phyloP scores from a whole-genome alignment of 2,329 filamentous ascomycete species.

The Cladosporium sp. region DNA sequence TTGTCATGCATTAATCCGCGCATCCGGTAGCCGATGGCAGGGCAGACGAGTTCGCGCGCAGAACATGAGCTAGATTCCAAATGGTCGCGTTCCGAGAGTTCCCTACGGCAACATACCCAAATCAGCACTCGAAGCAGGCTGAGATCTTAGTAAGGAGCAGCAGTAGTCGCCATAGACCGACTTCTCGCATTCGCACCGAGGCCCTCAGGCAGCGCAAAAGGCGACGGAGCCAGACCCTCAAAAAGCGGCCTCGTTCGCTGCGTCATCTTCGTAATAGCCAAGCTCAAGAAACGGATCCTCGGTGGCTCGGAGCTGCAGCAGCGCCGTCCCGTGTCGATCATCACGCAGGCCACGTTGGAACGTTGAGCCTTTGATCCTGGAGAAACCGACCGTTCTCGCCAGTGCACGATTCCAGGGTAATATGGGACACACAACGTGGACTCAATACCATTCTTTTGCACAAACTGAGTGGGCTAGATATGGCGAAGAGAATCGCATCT shows the following conservation, averaged over 20 bases:
- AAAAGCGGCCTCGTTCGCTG: conserved; percentile 5
- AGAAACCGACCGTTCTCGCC: too few species aligned
- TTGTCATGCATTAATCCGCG: too few species aligned
- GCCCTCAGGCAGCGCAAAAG: background rate
- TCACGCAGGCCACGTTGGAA: background rate
- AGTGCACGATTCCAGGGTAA: too few species aligned
- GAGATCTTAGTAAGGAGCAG: background rate
- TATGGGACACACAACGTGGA: too few species aligned
- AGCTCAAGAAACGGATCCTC: background rate
- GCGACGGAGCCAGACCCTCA: background rate
- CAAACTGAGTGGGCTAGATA: too few species aligned
- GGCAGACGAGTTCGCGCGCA: background rate
- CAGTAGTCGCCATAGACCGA: background rate
- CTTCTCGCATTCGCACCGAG: conserved; percentile 9
- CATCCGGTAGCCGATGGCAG: too few species aligned
- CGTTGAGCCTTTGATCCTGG: too few species aligned
- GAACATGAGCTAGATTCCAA: background rate
- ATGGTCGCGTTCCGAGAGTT: too few species aligned
- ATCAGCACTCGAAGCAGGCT: too few species aligned
- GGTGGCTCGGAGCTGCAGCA: background rate
- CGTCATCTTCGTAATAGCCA: conserved; percentile 2
- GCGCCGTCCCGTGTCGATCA: background rate
- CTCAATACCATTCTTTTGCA: too few species aligned
- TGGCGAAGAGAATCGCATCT: too few species aligned
- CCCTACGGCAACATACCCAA: too few species aligned